Evolutionary conservation across 306 rosid genomes (phyloP).

Genomic region (Trifolium dubium): DNA sequence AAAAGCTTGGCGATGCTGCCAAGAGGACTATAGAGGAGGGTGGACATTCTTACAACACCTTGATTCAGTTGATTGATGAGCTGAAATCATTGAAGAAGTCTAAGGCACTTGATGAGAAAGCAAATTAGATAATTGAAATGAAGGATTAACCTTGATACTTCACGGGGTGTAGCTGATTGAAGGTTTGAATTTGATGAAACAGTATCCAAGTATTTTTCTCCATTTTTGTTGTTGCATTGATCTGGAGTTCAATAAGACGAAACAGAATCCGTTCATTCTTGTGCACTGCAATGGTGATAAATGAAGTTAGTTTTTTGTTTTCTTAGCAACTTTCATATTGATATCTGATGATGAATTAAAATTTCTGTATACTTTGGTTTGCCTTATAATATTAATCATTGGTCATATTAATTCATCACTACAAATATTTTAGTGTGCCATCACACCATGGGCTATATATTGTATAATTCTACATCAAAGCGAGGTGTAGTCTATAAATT

Average conservation of each 20-base stretch:
- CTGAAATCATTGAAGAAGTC: conserved; percentile 38
- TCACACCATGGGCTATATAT: not conserved
- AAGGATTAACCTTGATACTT: not conserved
- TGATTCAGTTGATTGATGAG: conserved; percentile 38
- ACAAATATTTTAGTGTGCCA: not conserved
- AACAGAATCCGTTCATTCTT: not conserved
- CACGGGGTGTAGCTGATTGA: conserved; percentile 2
- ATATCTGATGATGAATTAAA: not conserved
- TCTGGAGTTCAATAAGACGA: conserved; percentile 1
- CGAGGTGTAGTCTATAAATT: no score
- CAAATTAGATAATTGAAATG: conserved; percentile 10
- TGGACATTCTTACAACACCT: conserved; percentile 40
- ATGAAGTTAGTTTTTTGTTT: not conserved
- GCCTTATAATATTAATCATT: not conserved
- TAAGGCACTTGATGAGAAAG: conserved; percentile 8
- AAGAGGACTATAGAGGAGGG: conserved; percentile 38
- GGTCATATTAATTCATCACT: not conserved
- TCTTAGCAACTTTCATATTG: not conserved
- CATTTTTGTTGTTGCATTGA: not conserved
- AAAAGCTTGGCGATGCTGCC: conserved; percentile 26
- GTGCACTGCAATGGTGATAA: not conserved
- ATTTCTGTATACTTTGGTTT: not conserved
- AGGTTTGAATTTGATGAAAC: conserved; percentile 6
- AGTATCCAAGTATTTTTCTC: not conserved
- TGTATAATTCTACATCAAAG: not conserved